Evolutionary conservation across 1,284 basidiomycete species (phyloP), one percentile per base, ranked within the genome.

Genomic region (Microbotryum saponariae): DNA sequence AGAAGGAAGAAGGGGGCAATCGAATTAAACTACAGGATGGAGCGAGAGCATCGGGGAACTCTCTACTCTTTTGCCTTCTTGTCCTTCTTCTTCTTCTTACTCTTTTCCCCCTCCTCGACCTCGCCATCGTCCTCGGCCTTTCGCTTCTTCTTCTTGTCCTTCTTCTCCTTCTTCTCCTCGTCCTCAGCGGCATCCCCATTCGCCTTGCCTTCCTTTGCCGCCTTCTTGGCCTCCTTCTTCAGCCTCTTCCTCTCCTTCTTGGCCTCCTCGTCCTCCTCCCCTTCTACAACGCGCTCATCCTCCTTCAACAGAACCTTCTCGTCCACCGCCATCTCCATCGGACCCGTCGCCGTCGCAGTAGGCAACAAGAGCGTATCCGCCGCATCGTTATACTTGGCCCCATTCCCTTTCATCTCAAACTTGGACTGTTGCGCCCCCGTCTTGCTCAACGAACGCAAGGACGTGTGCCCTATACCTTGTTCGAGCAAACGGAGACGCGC

Each of bases 401-500:
- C 74, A 66, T 85, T 83, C 44, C 87, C 86, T 50, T 76, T 80
- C 83, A 89, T 85, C 77, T 87, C 83, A 77, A 90, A 92, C 71
- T 82, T 82, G 72, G 81, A 81, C 69, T 76, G 75, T 77, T 89
- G 87, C 78, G 81, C 72, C 81, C 80, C 57, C 78, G 78, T 61
- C 61, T 66, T 70, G 79, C 70, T 82, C 77, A 65, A 49, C 16
- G 63, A 61, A 9, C 67, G 63, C 10, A 69, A 60, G 18, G 75
- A 77, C 33, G 83, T 80, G 49, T 85, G 80, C 64, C 92, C 91
- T 52, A 81, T 80, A 66, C 89, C 85, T 73, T 87, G 82, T 75
- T 98, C 93, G 52, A 98, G 82, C 2, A 86, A 85, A 45, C 91
- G 89, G 51, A 98, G 79, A 48, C 94, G 87, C 20, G 91, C 89